Conservation (phyloP, 139 green algal species). For the Edaphochlamys debaryana region DNA sequence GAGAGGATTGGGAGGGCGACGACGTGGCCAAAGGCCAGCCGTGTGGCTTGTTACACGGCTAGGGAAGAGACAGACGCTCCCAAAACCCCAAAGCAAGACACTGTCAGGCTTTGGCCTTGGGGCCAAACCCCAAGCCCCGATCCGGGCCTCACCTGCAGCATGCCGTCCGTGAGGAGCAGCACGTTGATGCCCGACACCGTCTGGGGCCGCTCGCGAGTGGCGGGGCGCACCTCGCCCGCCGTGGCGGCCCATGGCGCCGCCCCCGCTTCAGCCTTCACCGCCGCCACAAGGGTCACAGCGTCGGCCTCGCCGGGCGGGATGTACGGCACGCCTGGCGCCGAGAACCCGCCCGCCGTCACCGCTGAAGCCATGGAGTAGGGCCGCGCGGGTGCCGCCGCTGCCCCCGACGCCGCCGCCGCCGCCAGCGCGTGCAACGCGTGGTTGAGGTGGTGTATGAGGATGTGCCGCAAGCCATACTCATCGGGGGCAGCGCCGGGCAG, state of each 20-base stretch:
- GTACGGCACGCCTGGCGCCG: background rate
- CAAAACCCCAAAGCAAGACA: too few species aligned
- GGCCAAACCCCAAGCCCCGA: too few species aligned
- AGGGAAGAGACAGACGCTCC: too few species aligned
- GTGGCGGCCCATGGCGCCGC: background rate
- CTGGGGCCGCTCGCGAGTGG: background rate
- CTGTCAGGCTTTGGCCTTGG: too few species aligned
- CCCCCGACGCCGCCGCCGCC: background rate
- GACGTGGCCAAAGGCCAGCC: too few species aligned
- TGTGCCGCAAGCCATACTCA: background rate
- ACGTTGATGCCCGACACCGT: background rate
- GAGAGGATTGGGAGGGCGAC: background rate
- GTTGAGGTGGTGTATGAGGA: constrained; percentile 4
- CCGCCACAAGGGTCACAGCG: background rate
- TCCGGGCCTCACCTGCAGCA: constrained; percentile 38
- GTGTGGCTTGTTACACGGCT: too few species aligned
- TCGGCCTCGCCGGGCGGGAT: background rate
- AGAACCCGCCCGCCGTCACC: constrained; percentile 23
- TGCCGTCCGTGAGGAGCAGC: constrained; percentile 20
- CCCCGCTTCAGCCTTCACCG: background rate
- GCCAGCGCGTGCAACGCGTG: background rate
- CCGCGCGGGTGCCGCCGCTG: background rate
- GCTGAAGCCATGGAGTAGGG: constrained; percentile 10
- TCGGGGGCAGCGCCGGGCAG: background rate
- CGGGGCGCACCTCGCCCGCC: background rate